Evolutionary conservation across 2,329 filamentous ascomycete species (phyloP).

Genomic region (Tolypocladium endophyticum): DNA sequence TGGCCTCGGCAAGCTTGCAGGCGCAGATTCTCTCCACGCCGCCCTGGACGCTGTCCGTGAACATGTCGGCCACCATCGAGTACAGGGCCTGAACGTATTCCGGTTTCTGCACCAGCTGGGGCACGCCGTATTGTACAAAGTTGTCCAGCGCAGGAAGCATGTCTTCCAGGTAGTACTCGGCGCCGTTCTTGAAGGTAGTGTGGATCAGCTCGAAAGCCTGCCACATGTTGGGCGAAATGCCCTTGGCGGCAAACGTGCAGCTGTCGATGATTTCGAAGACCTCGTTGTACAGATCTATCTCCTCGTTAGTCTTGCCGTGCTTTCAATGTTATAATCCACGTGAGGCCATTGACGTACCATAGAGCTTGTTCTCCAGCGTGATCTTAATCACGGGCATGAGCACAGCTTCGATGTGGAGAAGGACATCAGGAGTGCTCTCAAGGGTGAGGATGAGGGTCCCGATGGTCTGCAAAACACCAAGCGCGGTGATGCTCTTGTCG

Average conservation of each 20-base stretch:
- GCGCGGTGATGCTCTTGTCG: slow-evolving; percentile 95
- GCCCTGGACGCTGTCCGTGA: slow-evolving; percentile 81
- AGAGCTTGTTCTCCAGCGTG: slow-evolving; percentile 94
- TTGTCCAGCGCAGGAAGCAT: slow-evolving; percentile 98
- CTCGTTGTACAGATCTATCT: slow-evolving; percentile 85
- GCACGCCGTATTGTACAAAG: slow-evolving; percentile 86
- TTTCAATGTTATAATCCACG: slow-evolving; percentile 5
- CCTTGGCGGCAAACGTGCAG: slow-evolving; percentile 95
- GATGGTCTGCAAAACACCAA: slow-evolving; percentile 94
- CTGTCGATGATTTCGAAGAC: slow-evolving; percentile 99
- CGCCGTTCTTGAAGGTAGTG: slow-evolving; percentile 91
- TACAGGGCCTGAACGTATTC: slow-evolving; percentile 81
- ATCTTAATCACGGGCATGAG: slow-evolving; percentile 96
- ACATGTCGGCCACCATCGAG: slow-evolving; percentile 92
- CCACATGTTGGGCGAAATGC: slow-evolving; percentile 96
- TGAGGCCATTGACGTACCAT: slow-evolving; percentile 43
- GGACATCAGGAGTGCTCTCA: slow-evolving; percentile 92
- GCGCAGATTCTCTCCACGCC: slow-evolving; percentile 93
- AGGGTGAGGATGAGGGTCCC: slow-evolving; percentile 93
- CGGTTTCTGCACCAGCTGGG: slow-evolving; percentile 70
- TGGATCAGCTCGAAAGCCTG: slow-evolving; percentile 95
- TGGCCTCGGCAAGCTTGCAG: slow-evolving; percentile 91
- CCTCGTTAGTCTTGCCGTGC: background rate
- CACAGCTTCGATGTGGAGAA: slow-evolving; percentile 88
- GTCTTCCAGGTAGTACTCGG: slow-evolving; percentile 94